Evolutionary conservation across 305 asterid genomes (phyloP), one percentile per base, ranked within the genome.

Genomic region (Fraxinus ornus): DNA sequence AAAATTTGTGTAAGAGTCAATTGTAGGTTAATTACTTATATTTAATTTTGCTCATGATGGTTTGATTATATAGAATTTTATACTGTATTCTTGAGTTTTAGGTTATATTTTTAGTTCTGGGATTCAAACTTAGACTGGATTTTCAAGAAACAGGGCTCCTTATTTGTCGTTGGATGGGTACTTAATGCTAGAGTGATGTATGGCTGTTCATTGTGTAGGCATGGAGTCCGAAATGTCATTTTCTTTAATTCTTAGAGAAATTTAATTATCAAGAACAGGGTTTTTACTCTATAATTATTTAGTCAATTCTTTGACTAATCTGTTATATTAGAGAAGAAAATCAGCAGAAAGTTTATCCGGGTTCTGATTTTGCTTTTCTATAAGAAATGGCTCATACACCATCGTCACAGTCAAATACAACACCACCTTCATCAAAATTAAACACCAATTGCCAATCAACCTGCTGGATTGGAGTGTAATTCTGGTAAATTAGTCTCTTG

Each of bases 401-500:
- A 26, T 64, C 17, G 0, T 64, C 72, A 64, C 2, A 64, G 13
- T 62, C 72, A 62, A 62, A 22, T 64, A 24, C 15, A 52, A 24
- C 35, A 22, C 36, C 73, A 9, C 35, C 73, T 24, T 9, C 73
- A 10, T 26, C 74, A 66, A 66, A 24, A 66, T 8, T 26, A 66
- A 66, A 66, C 19, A 24, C 35, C 33, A 66, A 66, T 3, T 13
- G 2, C 73, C 74, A 66, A 19, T 26, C 36, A 66, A 26, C 4
- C 35, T 64, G 6, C 62, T 76, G 77, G 64, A 76, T 64, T 71
- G 81, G 82, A 71, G 82, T n/a, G 4, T 62, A 36, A 78, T 77
- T 80, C 78, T 78, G 80, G 81, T 85, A 70, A 37, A 33, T 77
- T 82, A 74, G 57, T 76, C 57, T 75, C 76, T 78, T 81, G 57